Conservation (phyloP, 1,284 basidiomycete species). For the Coniferiporia sulphurascens region DNA sequence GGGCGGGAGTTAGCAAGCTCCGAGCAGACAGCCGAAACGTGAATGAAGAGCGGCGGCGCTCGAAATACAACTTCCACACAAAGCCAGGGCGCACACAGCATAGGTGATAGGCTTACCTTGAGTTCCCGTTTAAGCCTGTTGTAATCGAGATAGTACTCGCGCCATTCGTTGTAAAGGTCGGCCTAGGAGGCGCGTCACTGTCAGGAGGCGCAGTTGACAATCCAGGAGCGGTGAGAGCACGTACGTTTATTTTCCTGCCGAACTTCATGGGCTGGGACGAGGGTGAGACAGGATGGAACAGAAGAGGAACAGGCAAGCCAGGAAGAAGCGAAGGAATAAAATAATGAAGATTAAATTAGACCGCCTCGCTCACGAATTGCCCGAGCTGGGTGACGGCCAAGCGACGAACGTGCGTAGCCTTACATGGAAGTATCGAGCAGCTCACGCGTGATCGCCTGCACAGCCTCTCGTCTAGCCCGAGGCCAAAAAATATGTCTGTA, state of each 20-base stretch:
- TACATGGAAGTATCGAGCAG: too few relatives aligned
- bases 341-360: neutral
- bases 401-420: too few relatives aligned
- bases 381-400: too few relatives aligned
- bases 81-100: neutral
- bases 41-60: neutral
- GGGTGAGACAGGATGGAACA: neutral
- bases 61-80: neutral
- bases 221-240: constrained; percentile 26
- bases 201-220: neutral
- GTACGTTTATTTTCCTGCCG: constrained; percentile 80
- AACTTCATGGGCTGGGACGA: constrained; percentile 65
- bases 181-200: constrained; percentile 42
- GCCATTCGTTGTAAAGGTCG: constrained; percentile 86
- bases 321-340: neutral
- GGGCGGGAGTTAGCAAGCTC: neutral
- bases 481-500: too few relatives aligned
- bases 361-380: neutral
- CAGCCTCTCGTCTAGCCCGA: too few relatives aligned
- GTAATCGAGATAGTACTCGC: constrained; percentile 87
- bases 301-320: neutral
- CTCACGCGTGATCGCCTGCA: too few relatives aligned
- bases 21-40: neutral
- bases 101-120: constrained; percentile 48
- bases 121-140: constrained; percentile 85